Evolutionary conservation across 192 early-diverging fungal species (phyloP), one percentile per base, ranked within the genome.

Genomic region (Geosiphon pyriformis): DNA sequence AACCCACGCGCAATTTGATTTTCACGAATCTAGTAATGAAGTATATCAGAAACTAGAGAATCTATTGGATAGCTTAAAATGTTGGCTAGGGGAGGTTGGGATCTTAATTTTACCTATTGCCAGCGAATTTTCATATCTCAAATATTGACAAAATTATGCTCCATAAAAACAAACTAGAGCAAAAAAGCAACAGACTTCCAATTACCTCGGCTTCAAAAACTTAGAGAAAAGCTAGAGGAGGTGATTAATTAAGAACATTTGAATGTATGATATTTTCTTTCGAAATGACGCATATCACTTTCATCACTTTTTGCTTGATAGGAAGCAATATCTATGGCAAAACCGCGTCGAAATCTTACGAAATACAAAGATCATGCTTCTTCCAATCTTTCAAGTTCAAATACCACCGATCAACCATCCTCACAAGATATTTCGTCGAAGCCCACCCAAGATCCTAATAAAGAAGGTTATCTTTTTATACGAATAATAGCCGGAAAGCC

Each of bases 401-500:
- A 26, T 42, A 12, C 20, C 34, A 33, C 2, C 46, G 53, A 33
- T 62, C 59, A 30, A 10, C 51, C 12, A 25, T 23, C 33, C 55
- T 55, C 26, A 7, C 63, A 27, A 1, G 33, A n/a, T 18, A 17
- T n/a, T n/a, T n/a, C n/a, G n/a, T n/a, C 11, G 10, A 1, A 12
- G 10, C 33, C 22, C 2, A 51, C n/a, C 11, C 61, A 68, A 2
- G 62, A 75, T 11, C 75, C 83, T 25, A 75, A 81, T n/a, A 87
- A 85, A 20, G 85, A 88, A 77, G 87, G 87, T 10, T 87, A 88
- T 64, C 71, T 88, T 17, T 85, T 81, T 63, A 76, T 72, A 49
- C 73, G 72, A 7, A 60, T 69, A 49, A 74, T 69, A 50, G 77
- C 65, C 61, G 79, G 82, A n/a, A 85, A 80, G n/a, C n/a, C n/a